Base-by-base conservation (phyloP, 1,139 yeast species). In the Suzukiozyma palmioleophila region DNA sequence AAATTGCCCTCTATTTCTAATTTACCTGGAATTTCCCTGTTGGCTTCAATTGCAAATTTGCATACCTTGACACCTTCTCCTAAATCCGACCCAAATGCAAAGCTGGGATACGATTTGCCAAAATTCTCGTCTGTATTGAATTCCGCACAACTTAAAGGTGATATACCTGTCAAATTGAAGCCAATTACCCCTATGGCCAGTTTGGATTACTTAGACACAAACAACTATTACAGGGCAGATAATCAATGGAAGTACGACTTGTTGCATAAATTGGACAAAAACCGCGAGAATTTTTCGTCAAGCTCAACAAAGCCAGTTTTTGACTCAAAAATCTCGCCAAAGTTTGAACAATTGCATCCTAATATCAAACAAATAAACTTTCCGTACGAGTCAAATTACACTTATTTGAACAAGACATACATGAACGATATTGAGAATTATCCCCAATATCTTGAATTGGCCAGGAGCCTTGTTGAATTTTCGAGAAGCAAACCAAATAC, bases 381-480 rank as follows among this genome's bases (percentile, higher is more conserved):
- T 49, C 81, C 81, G 7, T 77, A 70, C 52, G 78, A 75, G 49
- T 72, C 76, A 18, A 75, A 76, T 48, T 76, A 76, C 51, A 72
- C 79, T 13, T 76, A 76, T 50, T 57, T 69, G 50, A 69, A 69
- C 51, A 60, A 66, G 45, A 68, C 75, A 7, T 71, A 71, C 46
- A 54, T 71, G 51, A 65, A 58, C 31, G 77, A 71, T 48, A 73
- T 71, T 33, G 69, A 66, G 43, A 61, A 53, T 46, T 71, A 66
- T 51, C 76, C 76, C n/a, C 75, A 70, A 51, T 71, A 71, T 48
- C 59, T 71, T 52, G 75, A 71, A 47, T 57, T 70, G 41, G 77
- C 77, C 1, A 72, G 69, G 45, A 64, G 71, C 10, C 60, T 71
- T 42, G 62, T 70, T 26, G 67, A 60, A 46, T 62, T 71, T 38